A percentile compares a stretch with the other conserved stretches of the same genome.
These are phyloP conservation scores for Aspergillus puulaauensis DNA, from an alignment of 2,329 filamentous ascomycete genomes.

Conservation along the genomic window DNA sequence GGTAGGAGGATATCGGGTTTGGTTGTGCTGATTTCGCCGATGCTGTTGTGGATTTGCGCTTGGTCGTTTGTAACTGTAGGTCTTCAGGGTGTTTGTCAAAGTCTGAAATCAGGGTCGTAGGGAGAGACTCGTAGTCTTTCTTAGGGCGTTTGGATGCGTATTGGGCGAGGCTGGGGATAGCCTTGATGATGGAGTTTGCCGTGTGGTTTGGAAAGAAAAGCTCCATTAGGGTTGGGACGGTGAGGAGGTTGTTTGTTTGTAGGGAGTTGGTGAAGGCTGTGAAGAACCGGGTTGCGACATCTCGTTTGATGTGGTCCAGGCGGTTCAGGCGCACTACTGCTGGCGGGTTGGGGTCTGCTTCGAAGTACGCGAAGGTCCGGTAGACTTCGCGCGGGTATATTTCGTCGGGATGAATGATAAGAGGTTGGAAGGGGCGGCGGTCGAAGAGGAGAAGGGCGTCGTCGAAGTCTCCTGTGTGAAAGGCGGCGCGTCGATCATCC, in stretches of 20 bases:
- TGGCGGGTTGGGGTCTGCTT: slow-evolving; percentile 28
- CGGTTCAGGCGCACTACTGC: slow-evolving; percentile 20
- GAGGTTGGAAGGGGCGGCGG: slow-evolving; percentile 67
- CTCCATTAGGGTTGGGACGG: slow-evolving; percentile 29
- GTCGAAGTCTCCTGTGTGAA: slow-evolving; percentile 36
- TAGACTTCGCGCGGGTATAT: slow-evolving; percentile 60
- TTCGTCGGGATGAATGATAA: slow-evolving; percentile 59
- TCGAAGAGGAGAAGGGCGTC: slow-evolving; percentile 66
- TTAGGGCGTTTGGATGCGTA: slow-evolving; percentile 29
- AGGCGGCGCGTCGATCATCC: slow-evolving; percentile 55
- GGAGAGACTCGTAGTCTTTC: slow-evolving; percentile 23
- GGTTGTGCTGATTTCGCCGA: neutral
- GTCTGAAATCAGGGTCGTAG: slow-evolving; percentile 15
- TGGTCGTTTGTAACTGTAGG: too few relatives aligned
- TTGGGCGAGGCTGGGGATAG: slow-evolving; percentile 33
- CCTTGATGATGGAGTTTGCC: slow-evolving; percentile 31
- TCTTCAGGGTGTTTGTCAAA: too few relatives aligned
- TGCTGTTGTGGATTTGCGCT: too few relatives aligned
- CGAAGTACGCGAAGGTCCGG: slow-evolving; percentile 36
- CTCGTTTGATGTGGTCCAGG: slow-evolving; percentile 15
- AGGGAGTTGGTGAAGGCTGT: slow-evolving; percentile 27
- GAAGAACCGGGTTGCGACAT: slow-evolving; percentile 23
- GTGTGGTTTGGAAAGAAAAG: slow-evolving; percentile 31
- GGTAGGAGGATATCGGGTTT: slow-evolving; percentile 23
- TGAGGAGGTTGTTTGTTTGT: slow-evolving; percentile 21